These are phyloP conservation scores for Biscogniauxia mediterranea DNA, from an alignment of 2,329 filamentous ascomycete genomes.

Conservation along the genomic window DNA sequence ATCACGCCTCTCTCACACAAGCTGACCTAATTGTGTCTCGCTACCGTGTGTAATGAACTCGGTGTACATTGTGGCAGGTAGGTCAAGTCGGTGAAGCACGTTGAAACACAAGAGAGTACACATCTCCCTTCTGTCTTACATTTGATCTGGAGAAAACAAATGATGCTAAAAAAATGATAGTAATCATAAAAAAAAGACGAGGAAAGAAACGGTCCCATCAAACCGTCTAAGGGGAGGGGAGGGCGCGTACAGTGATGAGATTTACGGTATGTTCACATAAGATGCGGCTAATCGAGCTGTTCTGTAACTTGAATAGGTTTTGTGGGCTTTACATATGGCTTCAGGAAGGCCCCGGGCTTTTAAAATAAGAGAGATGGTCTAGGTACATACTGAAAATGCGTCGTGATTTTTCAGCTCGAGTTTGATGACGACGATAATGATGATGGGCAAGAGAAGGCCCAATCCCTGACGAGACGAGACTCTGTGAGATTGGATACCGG, in stretches of 20 bases:
- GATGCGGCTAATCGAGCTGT: background rate
- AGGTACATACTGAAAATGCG: background rate
- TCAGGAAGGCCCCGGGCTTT: background rate
- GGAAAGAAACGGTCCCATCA: background rate
- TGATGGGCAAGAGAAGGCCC: background rate
- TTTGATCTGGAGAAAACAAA: background rate
- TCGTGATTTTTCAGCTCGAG: background rate
- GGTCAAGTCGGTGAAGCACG: background rate
- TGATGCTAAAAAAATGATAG: too few relatives aligned
- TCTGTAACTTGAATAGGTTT: background rate
- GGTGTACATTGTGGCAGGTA: constrained; percentile 5
- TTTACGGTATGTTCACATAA: too few relatives aligned
- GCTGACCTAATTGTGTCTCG: constrained; percentile 1
- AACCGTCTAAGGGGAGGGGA: background rate
- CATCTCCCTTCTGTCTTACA: background rate
- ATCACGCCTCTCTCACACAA: background rate
- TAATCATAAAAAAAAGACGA: too few relatives aligned
- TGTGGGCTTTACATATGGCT: background rate
- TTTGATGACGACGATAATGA: background rate
- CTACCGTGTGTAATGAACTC: constrained; percentile 4
- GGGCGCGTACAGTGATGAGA: background rate
- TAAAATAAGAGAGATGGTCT: background rate
- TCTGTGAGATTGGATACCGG: background rate
- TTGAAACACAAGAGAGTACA: background rate
- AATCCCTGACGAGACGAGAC: background rate